Percentiles rank a stretch among this genome's conserved stretches.
These are phyloP conservation scores for Theobroma cacao DNA, from an alignment of 345 rosid genomes.

Conservation along the genomic window DNA sequence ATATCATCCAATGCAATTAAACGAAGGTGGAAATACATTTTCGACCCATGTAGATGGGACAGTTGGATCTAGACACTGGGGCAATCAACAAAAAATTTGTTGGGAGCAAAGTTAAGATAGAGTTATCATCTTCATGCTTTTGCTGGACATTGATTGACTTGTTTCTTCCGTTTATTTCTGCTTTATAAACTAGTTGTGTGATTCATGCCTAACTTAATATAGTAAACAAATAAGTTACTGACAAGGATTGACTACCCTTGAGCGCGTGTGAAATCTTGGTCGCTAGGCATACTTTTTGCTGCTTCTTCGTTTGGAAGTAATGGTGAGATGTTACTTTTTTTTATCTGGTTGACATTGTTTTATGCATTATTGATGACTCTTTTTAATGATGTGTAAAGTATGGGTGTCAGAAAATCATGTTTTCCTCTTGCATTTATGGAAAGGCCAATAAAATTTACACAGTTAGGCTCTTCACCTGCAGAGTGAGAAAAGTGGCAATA, in stretches of 20 bases:
- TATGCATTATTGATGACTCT: neutral
- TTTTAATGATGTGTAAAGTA: neutral
- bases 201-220: neutral
- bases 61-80: no score
- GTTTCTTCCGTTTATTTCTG: neutral
- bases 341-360: neutral
- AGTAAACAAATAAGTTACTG: neutral
- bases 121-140: neutral
- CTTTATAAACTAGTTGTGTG: neutral
- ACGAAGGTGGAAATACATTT: no score
- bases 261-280: neutral
- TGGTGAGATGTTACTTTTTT: neutral
- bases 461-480: neutral
- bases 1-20: no score
- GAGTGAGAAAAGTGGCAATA: neutral
- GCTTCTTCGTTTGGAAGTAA: neutral
- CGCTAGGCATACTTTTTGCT: neutral
- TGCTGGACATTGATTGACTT: neutral
- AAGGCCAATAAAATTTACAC: neutral
- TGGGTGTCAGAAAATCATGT: neutral
- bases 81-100: no score
- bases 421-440: neutral
- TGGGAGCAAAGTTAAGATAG: no score
- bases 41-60: no score
- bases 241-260: neutral